Conservation (phyloP, 257 asterid species). For the Henckelia pumila region DNA sequence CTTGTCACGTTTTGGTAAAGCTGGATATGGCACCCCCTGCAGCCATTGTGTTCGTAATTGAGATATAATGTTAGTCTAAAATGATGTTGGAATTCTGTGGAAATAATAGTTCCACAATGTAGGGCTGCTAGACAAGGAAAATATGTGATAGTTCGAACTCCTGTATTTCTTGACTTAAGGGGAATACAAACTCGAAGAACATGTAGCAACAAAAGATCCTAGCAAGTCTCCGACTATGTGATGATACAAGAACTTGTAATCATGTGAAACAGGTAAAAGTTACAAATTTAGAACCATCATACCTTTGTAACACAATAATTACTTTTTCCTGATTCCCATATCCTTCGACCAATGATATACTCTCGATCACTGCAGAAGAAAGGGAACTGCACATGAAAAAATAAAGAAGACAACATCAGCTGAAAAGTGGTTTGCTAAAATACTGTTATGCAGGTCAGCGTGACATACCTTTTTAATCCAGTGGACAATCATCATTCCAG, state of each 20-base stretch:
- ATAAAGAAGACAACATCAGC: conserved; percentile 13
- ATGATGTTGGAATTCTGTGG: background rate
- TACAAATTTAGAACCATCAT: background rate
- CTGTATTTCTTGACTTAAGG: background rate
- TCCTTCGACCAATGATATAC: conserved; percentile 59
- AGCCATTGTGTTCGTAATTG: conserved; percentile 26
- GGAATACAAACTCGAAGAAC: background rate
- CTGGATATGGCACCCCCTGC: conserved; percentile 76
- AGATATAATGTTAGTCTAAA: background rate
- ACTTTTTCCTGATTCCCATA: conserved; percentile 60
- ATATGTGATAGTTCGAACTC: background rate
- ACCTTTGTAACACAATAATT: conserved; percentile 62
- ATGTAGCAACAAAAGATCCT: background rate
- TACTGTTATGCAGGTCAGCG: background rate
- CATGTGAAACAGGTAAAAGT: background rate
- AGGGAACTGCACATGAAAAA: conserved; percentile 64
- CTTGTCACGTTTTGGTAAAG: conserved; percentile 71
- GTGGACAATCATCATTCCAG: conserved; percentile 60
- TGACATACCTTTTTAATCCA: conserved; percentile 85
- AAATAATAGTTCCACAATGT: background rate
- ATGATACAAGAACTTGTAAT: background rate
- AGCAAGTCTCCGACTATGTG: background rate
- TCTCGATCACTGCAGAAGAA: conserved; percentile 84
- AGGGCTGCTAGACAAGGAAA: background rate
- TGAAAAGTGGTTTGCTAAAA: conserved; percentile 20